These are phyloP conservation scores for Cytospora chrysosperma DNA, from an alignment of 2,329 filamentous ascomycete species.

Conservation along the genomic window DNA sequence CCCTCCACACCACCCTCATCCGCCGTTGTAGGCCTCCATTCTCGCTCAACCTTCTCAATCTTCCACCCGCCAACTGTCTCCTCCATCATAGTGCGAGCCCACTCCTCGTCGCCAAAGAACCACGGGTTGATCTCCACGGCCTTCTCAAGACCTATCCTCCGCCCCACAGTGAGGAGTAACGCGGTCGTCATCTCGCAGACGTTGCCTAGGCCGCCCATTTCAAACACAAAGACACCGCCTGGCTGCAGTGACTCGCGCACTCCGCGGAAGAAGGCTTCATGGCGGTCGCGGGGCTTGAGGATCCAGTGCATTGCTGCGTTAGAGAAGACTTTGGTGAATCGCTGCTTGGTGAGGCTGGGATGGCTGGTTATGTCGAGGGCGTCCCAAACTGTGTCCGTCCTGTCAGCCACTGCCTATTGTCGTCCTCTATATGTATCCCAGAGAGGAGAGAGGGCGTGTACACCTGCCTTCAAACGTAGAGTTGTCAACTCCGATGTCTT, in stretches of 20 bases:
- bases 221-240: constrained; percentile 61
- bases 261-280: constrained; percentile 52
- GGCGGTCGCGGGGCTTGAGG: constrained; percentile 45
- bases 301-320: constrained; percentile 70
- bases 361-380: constrained; percentile 40
- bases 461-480: constrained; percentile 45
- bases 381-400: constrained; percentile 43
- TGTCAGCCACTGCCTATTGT: neutral
- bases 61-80: constrained; percentile 46
- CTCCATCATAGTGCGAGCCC: constrained; percentile 48
- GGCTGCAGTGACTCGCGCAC: constrained; percentile 52
- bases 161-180: constrained; percentile 52
- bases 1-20: constrained; percentile 61
- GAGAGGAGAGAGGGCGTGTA: too few species aligned
- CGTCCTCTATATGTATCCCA: neutral
- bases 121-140: constrained; percentile 58
- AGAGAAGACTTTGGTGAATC: constrained; percentile 60
- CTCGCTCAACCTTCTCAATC: constrained; percentile 56
- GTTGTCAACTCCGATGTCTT: constrained; percentile 34
- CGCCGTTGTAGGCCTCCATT: constrained; percentile 64
- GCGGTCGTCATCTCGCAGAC: constrained; percentile 61
- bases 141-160: constrained; percentile 49
- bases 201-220: constrained; percentile 72
- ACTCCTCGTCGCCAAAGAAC: constrained; percentile 69
- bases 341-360: constrained; percentile 36